Evolutionary conservation across 2,329 filamentous ascomycete genomes (phyloP), one percentile per base, ranked within the genome.

Genomic region (Ophiostoma sp.): DNA sequence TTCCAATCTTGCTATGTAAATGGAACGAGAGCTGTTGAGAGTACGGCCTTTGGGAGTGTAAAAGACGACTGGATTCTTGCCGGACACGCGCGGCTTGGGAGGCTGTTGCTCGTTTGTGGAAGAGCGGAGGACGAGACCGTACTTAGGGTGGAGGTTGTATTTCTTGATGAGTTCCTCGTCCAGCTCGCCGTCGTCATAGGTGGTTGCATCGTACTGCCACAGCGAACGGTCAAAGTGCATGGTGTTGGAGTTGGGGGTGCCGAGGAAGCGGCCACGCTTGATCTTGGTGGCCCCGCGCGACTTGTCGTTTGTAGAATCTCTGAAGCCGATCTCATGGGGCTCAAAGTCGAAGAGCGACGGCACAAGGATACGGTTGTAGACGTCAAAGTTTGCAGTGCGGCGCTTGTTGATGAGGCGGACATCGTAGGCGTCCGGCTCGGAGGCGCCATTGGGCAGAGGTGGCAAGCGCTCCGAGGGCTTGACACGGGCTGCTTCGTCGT

Each of bases 271-370:
- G 74, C 85, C 85, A 67, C 85, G 81, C 72, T 83, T 83, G 17
- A 81, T 81, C 73, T 81, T 81, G 44, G 82, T 86, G 66, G 84
- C 84, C 31, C 83, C 83, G 70, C 85, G 83, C 71, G 80, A 81
- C 39, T 83, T 81, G 73, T 86, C 84, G 71, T 88, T 88, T 72
- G 82, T 82, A 4, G 84, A 86, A 74, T 88, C 86, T 31, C 84
- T 82, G 76, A 86, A 88, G 17, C 86, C 86, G 72, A 88, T 88
- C 75, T 88, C 85, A 71, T 82, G 79, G 10, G 83, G 78, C 52
- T 84, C 80, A 70, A 82, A 87, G 68, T 81, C 78, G 72, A 84
- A 84, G 0, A 81, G 73, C 7, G 78, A 79, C 13, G 85, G 85
- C 62, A 86, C 78, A 74, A 87, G 81, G 70, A 87, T 82, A 35